Conservation (phyloP, 2,329 filamentous ascomycete species). For the Xylariaceae sp. region DNA sequence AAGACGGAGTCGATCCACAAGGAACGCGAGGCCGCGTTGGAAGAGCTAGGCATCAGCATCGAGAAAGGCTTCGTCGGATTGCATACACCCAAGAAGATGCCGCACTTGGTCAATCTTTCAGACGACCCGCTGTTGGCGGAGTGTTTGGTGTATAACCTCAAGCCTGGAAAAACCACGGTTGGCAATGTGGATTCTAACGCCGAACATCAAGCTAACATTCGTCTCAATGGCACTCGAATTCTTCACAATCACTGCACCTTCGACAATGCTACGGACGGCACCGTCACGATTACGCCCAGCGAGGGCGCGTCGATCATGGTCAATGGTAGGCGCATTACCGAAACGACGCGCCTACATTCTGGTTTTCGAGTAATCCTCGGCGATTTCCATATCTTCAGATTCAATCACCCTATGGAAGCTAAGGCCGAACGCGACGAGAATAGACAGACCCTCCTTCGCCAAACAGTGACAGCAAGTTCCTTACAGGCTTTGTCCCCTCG, state of each 20-base stretch:
- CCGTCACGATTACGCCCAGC: conserved; percentile 82
- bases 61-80: conserved; percentile 96
- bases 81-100: conserved; percentile 98
- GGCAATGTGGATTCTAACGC: conserved; percentile 86
- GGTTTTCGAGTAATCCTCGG: conserved; percentile 93
- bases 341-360: conserved; percentile 79
- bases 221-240: conserved; percentile 89
- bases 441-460: conserved; percentile 77
- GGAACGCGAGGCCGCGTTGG: conserved; percentile 87
- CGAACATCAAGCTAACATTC: conserved; percentile 73
- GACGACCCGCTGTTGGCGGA: conserved; percentile 89
- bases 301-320: conserved; percentile 98
- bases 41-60: conserved; percentile 97
- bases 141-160: conserved; percentile 96
- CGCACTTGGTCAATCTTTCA: conserved; percentile 96
- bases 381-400: conserved; percentile 97
- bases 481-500: conserved; percentile 50
- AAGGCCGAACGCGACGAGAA: conserved; percentile 85
- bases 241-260: conserved; percentile 89
- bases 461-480: conserved; percentile 65
- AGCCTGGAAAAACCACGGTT: conserved; percentile 88
- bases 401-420: conserved; percentile 96
- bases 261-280: conserved; percentile 79
- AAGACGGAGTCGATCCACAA: conserved; percentile 98
- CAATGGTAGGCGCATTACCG: conserved; percentile 84